Evolutionary conservation across 306 rosid species (phyloP).

Genomic region (Glycine latifolia): DNA sequence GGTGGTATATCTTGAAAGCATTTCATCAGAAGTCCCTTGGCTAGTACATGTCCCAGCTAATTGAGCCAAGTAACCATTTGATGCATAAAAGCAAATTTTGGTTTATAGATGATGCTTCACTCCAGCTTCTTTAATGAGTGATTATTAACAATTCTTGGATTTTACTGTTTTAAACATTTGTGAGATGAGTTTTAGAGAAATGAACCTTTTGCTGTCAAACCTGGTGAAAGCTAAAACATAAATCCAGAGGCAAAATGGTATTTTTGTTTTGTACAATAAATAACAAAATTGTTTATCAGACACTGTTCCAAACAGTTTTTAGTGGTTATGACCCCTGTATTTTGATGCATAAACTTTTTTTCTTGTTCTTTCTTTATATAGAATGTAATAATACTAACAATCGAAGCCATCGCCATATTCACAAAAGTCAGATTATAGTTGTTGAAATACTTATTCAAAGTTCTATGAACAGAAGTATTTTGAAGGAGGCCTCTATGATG

Average conservation of each 20-base stretch:
- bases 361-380: conserved; percentile 26
- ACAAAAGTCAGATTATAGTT: neutral
- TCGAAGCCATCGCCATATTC: conserved; percentile 10
- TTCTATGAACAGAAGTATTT: conserved; percentile 14
- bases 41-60: neutral
- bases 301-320: neutral
- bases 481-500: conserved; percentile 36
- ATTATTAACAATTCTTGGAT: conserved; percentile 26
- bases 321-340: conserved; percentile 22
- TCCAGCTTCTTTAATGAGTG: conserved; percentile 13
- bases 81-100: conserved; percentile 18
- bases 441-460: conserved; percentile 23
- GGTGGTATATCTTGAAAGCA: neutral
- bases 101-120: conserved; percentile 3
- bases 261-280: neutral
- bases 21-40: neutral
- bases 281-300: conserved; percentile 18
- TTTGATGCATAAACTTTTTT: neutral
- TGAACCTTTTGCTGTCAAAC: conserved; percentile 13
- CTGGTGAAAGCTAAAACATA: conserved; percentile 12
- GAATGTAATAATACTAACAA: neutral
- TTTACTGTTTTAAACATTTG: conserved; percentile 25
- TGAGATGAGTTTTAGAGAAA: conserved; percentile 19
- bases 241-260: neutral
- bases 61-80: conserved; percentile 6